Percentiles rank a stretch among this genome's conserved stretches.
phyloP scores from a whole-genome alignment of 108 stramenopile species.

The Aurantiochytrium sp. region DNA sequence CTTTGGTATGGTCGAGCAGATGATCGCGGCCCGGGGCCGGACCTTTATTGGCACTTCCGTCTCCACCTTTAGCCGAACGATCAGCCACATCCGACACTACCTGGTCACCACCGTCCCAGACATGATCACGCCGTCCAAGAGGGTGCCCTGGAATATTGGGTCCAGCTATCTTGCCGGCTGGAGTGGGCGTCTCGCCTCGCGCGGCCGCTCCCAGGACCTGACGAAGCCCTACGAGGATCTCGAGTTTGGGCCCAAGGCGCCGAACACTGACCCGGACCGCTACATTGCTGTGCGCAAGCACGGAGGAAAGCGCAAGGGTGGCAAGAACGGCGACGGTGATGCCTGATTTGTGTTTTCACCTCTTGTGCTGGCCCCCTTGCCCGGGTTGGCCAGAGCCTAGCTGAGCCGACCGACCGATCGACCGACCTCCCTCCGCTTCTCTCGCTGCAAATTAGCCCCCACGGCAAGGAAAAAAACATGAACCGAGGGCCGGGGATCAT shows the following conservation, averaged over 20 bases:
- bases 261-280: not conserved
- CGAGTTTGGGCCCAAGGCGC: not conserved
- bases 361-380: too few relatives aligned
- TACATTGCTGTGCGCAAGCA: not conserved
- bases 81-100: not conserved
- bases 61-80: not conserved
- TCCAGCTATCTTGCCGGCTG: not conserved
- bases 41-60: not conserved
- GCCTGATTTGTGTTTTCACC: too few relatives aligned
- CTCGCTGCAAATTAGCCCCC: too few relatives aligned
- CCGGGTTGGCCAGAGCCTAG: too few relatives aligned
- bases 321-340: too few relatives aligned
- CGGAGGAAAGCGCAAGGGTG: too few relatives aligned
- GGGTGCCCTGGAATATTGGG: not conserved
- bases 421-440: too few relatives aligned
- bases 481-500: too few relatives aligned
- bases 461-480: too few relatives aligned
- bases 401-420: too few relatives aligned
- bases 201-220: not conserved
- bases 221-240: not conserved
- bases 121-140: not conserved
- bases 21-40: not conserved
- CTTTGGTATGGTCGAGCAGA: slow-evolving; percentile 19
- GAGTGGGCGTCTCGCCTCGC: not conserved
- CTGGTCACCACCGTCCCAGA: not conserved